These are phyloP conservation scores for Flagelloscypha sp. DNA, from an alignment of 768 basidiomycete genomes.

Conservation along the genomic window DNA sequence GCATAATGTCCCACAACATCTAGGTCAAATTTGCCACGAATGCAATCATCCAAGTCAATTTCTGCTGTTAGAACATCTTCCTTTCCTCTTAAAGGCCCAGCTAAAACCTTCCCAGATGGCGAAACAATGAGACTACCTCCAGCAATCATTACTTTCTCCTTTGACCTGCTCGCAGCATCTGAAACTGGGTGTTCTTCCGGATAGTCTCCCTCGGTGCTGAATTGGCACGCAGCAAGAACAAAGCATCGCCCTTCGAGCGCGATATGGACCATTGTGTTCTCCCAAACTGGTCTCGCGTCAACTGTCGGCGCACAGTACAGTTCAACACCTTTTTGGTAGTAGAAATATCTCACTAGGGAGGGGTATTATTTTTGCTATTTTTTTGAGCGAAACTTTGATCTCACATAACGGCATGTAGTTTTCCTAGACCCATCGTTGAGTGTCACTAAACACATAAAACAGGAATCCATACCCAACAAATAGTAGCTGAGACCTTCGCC, in stretches of 20 bases:
- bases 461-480: slow-evolving; percentile 39
- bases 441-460: not conserved
- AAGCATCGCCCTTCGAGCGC: slow-evolving; percentile 65
- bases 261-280: slow-evolving; percentile 50
- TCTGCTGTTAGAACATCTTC: slow-evolving; percentile 52
- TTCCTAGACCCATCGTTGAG: slow-evolving; percentile 32
- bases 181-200: slow-evolving; percentile 38
- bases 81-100: slow-evolving; percentile 44
- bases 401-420: slow-evolving; percentile 62
- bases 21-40: slow-evolving; percentile 53
- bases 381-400: slow-evolving; percentile 13
- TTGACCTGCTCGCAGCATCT: slow-evolving; percentile 25
- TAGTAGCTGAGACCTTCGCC: slow-evolving; percentile 45
- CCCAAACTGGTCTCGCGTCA: slow-evolving; percentile 50
- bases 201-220: slow-evolving; percentile 45
- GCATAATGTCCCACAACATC: slow-evolving; percentile 59
- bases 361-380: not conserved
- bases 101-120: slow-evolving; percentile 49
- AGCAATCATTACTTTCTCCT: slow-evolving; percentile 47
- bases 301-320: slow-evolving; percentile 63
- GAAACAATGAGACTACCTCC: slow-evolving; percentile 56
- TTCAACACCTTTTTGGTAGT: slow-evolving; percentile 51
- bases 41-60: slow-evolving; percentile 48
- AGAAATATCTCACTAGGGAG: slow-evolving; percentile 43
- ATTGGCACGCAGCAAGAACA: slow-evolving; percentile 58